phyloP scores from a whole-genome alignment of 2,329 filamentous ascomycete species.

The Aspergillus texensis region DNA sequence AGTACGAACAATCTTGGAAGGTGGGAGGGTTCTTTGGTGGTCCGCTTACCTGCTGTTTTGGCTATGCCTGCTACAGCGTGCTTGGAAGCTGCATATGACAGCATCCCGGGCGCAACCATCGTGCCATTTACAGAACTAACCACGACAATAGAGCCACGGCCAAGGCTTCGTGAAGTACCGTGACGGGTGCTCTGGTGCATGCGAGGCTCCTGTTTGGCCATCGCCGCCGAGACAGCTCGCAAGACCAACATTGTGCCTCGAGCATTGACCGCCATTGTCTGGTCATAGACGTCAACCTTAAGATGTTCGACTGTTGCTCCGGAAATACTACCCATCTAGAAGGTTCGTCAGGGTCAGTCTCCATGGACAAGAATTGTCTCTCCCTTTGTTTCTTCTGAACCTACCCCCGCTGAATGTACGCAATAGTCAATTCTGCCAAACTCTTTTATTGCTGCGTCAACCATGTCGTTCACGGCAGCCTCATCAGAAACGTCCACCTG shows the following conservation, averaged over 20 bases:
- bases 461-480: neutral
- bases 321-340: neutral
- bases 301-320: too few relatives aligned
- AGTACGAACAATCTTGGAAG: too few relatives aligned
- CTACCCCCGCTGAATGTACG: conserved; percentile 57
- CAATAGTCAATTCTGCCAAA: conserved; percentile 57
- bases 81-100: conserved; percentile 60
- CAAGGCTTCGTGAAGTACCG: neutral
- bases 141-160: conserved; percentile 42
- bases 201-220: conserved; percentile 7
- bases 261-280: conserved; percentile 24
- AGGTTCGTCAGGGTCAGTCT: too few relatives aligned
- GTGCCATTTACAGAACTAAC: neutral
- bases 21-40: neutral
- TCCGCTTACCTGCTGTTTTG: conserved; percentile 44
- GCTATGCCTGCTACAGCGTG: conserved; percentile 61
- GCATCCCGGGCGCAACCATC: conserved; percentile 27
- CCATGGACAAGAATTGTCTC: too few relatives aligned
- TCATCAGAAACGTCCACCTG: neutral
- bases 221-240: conserved; percentile 1
- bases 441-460: conserved; percentile 12
- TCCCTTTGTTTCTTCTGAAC: neutral
- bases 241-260: conserved; percentile 8
- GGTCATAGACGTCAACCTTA: too few relatives aligned
- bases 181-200: neutral